Evolutionary conservation across 2,329 filamentous ascomycete species (phyloP).

Genomic region (Xylariales sp.): DNA sequence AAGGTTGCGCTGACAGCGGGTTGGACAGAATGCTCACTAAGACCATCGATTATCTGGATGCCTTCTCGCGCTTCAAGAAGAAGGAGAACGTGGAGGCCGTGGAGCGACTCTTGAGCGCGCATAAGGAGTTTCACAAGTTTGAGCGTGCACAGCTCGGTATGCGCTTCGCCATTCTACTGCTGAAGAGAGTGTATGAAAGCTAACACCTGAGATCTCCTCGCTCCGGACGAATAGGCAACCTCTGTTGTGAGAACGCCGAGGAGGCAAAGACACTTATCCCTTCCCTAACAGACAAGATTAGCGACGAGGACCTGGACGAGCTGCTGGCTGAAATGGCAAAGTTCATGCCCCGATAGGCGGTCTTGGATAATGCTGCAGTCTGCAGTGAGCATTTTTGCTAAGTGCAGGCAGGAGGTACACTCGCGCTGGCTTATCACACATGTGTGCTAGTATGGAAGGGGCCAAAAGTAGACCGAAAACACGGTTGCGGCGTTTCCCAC

Average conservation of each 20-base stretch:
- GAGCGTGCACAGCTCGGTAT: slow-evolving; percentile 88
- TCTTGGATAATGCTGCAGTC: too few species aligned
- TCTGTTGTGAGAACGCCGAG: slow-evolving; percentile 89
- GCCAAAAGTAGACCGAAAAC: too few species aligned
- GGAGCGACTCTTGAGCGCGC: slow-evolving; percentile 75
- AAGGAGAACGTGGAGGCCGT: slow-evolving; percentile 95
- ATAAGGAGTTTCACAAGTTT: slow-evolving; percentile 81
- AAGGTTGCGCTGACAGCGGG: slow-evolving; percentile 5
- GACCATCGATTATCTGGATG: slow-evolving; percentile 87
- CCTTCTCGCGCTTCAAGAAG: slow-evolving; percentile 93
- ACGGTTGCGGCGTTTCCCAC: too few species aligned
- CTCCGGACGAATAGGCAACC: slow-evolving; percentile 56
- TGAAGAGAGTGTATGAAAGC: neutral
- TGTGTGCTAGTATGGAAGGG: too few species aligned
- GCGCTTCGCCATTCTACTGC: too few species aligned
- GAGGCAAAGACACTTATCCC: slow-evolving; percentile 97
- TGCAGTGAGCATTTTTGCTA: too few species aligned
- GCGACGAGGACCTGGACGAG: slow-evolving; percentile 81
- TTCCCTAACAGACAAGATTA: slow-evolving; percentile 82
- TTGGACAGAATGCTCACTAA: slow-evolving; percentile 68
- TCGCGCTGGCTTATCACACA: too few species aligned
- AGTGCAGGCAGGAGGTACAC: too few species aligned
- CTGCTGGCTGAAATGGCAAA: slow-evolving; percentile 89
- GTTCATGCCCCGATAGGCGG: slow-evolving; percentile 35
- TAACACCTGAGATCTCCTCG: neutral